These are phyloP conservation scores for Lentinula boryana DNA, from an alignment of 768 basidiomycete species.

Conservation along the genomic window DNA sequence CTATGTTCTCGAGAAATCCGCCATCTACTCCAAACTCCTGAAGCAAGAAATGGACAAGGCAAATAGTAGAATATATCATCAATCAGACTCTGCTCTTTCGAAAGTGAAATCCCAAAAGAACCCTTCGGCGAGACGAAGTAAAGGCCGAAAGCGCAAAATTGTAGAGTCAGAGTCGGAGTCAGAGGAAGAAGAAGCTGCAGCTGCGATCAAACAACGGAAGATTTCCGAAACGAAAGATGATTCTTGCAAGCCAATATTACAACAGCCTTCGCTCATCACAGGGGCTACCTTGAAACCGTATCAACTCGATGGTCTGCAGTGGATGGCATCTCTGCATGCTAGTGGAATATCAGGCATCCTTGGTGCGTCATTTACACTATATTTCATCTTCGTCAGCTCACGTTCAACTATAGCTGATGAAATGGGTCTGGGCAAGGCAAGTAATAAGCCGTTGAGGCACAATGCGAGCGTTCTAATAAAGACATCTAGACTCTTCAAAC, in stretches of 20 bases:
- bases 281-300: slow-evolving; percentile 85
- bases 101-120: not conserved
- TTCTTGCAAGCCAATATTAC: slow-evolving; percentile 31
- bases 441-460: slow-evolving; percentile 2
- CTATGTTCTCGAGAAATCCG: slow-evolving; percentile 69
- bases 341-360: slow-evolving; percentile 81
- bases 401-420: slow-evolving; percentile 64
- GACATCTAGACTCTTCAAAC: slow-evolving; percentile 79
- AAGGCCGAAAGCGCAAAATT: slow-evolving; percentile 10
- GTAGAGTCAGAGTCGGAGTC: not conserved
- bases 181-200: slow-evolving; percentile 18
- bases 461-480: slow-evolving; percentile 7
- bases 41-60: slow-evolving; percentile 72
- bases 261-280: slow-evolving; percentile 76
- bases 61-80: slow-evolving; percentile 16
- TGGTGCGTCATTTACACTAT: slow-evolving; percentile 34
- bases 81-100: not conserved
- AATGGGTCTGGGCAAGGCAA: slow-evolving; percentile 88
- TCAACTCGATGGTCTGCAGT: slow-evolving; percentile 90
- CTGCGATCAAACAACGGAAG: slow-evolving; percentile 20
- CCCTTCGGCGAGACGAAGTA: not conserved
- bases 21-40: slow-evolving; percentile 67
- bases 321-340: slow-evolving; percentile 87
- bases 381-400: slow-evolving; percentile 10
- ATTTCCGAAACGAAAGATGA: slow-evolving; percentile 6